These are phyloP conservation scores for Carex cristatella DNA, from an alignment of 176 grass and related monocot species.

Conservation along the genomic window DNA sequence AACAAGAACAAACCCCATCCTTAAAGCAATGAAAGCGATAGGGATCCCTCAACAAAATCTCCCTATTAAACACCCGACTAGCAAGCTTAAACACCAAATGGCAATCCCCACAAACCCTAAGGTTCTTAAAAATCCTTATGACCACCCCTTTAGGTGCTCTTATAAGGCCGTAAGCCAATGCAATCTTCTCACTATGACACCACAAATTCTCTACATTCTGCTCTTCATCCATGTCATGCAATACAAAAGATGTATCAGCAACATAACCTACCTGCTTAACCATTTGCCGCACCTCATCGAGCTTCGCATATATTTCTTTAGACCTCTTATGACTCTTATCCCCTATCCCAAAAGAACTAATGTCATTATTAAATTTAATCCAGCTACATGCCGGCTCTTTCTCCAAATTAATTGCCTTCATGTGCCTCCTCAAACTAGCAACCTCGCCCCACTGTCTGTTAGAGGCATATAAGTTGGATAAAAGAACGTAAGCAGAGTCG, in stretches of 20 bases:
- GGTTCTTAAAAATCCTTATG: conserved; percentile 82
- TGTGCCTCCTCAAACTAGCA: conserved; percentile 66
- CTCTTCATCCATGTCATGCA: conserved; percentile 87
- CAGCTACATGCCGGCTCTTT: conserved; percentile 84
- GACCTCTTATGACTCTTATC: conserved; percentile 44
- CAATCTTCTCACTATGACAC: conserved; percentile 84
- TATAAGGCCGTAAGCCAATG: conserved; percentile 59
- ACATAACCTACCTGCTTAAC: conserved; percentile 56
- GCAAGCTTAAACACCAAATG: conserved; percentile 88
- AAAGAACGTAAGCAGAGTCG: conserved; percentile 84
- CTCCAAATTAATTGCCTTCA: conserved; percentile 84
- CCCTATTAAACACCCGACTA: conserved; percentile 42
- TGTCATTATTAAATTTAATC: conserved; percentile 80
- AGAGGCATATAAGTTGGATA: conserved; percentile 76
- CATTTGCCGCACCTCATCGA: conserved; percentile 55
- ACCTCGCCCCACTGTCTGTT: conserved; percentile 68
- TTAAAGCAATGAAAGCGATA: conserved; percentile 84
- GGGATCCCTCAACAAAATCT: conserved; percentile 73
- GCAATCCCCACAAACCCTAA: conserved; percentile 76
- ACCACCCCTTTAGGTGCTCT: conserved; percentile 38
- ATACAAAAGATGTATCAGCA: conserved; percentile 56
- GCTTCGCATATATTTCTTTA: conserved; percentile 54
- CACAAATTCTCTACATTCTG: conserved; percentile 85
- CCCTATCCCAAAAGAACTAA: conserved; percentile 67
- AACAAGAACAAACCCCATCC: conserved; percentile 68